Conservation (phyloP, 495 filamentous ascomycete genomes). For the Penicillium lagena region DNA sequence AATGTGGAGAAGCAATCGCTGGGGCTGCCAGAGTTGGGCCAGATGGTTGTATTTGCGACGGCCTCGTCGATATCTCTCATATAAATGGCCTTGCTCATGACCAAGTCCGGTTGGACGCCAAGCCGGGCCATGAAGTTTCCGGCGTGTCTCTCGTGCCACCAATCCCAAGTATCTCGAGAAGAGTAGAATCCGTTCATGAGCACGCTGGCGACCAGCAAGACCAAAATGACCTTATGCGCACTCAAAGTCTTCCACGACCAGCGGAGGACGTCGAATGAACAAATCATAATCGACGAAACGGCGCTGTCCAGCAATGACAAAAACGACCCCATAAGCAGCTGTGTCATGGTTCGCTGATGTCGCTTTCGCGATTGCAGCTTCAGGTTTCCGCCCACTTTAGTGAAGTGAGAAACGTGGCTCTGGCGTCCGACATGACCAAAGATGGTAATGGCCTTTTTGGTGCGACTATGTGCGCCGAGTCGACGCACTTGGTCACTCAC, state of each 20-base stretch:
- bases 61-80: constrained; percentile 74
- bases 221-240: constrained; percentile 69
- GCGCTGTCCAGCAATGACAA: constrained; percentile 63
- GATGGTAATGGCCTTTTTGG: constrained; percentile 83
- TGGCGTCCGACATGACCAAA: constrained; percentile 83
- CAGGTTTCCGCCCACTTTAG: constrained; percentile 30
- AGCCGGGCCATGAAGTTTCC: constrained; percentile 70
- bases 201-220: constrained; percentile 58
- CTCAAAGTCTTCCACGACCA: constrained; percentile 62
- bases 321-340: constrained; percentile 64
- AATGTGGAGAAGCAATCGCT: constrained; percentile 42
- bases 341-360: constrained; percentile 57
- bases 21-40: constrained; percentile 24
- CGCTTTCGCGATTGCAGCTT: constrained; percentile 45
- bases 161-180: constrained; percentile 58
- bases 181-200: constrained; percentile 67
- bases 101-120: constrained; percentile 68
- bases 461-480: constrained; percentile 70
- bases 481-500: constrained; percentile 81
- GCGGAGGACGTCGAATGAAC: constrained; percentile 55
- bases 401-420: constrained; percentile 58
- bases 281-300: constrained; percentile 66
- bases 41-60: constrained; percentile 37
- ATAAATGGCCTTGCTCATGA: constrained; percentile 82
- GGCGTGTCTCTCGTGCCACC: constrained; percentile 83